phyloP scores from a whole-genome alignment of 306 rosid species.

The Ormosia semicastrata region DNA sequence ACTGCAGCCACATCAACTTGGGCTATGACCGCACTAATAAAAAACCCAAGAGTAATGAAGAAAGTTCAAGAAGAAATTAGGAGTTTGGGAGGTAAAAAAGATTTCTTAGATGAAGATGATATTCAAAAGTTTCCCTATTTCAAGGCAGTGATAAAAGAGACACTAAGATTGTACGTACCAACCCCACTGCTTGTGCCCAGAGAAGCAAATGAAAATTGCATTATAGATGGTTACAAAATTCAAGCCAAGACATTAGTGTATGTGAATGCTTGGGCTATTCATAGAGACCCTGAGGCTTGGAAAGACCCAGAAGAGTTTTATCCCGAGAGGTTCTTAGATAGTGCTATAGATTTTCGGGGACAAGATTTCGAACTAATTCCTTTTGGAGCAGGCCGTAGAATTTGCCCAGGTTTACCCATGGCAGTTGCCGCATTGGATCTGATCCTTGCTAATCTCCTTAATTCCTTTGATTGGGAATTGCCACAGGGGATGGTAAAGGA shows the following conservation, averaged over 20 bases:
- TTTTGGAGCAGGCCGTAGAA: conserved; percentile 23
- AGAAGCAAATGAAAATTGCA: neutral
- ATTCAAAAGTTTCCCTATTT: too few species aligned
- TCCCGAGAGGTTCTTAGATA: conserved; percentile 18
- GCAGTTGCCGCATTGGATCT: neutral
- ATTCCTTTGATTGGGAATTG: conserved; percentile 31
- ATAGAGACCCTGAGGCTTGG: conserved; percentile 21
- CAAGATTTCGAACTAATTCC: conserved; percentile 27
- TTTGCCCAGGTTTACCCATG: conserved; percentile 19
- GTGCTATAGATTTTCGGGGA: neutral
- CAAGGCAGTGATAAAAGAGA: conserved; percentile 3
- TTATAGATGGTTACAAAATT: conserved; percentile 13
- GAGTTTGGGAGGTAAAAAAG: too few species aligned
- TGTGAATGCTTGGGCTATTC: conserved; percentile 20
- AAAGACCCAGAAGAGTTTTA: conserved; percentile 16
- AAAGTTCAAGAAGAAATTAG: too few species aligned
- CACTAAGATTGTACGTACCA: conserved; percentile 4
- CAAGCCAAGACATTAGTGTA: neutral
- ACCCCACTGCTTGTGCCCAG: neutral
- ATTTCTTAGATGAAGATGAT: too few species aligned
- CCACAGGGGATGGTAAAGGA: neutral
- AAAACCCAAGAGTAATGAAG: conserved; percentile 7
- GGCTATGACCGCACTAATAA: conserved; percentile 4
- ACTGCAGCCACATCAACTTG: neutral
- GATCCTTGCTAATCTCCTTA: conserved; percentile 15